Evolutionary conservation across 2,329 filamentous ascomycete genomes (phyloP), one percentile per base, ranked within the genome.

Genomic region (Botrytis tulipae): DNA sequence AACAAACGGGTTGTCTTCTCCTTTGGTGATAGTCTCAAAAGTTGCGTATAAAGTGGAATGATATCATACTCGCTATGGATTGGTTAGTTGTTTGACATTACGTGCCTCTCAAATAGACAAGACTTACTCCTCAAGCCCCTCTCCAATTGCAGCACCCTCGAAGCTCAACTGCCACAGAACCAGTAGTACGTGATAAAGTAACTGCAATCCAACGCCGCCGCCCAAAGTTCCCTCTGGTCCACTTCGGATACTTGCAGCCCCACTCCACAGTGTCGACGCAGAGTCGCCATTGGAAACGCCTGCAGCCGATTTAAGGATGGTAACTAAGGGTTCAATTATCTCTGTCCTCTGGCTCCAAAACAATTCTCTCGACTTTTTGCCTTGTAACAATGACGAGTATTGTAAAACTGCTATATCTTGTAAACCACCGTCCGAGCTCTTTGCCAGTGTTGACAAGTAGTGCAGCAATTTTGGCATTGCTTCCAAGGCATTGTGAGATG

Each of bases 111-210:
- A 35, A 29, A 42, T 46, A 18, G 44, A 44, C n/a, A 29, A 42
- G 62, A 83, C 91, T 79, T 87, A 96, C 93, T 94, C 90, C 83
- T 98, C 93, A 73, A 99, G 86, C 60, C 95, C 94, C 74, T 91
- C 88, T 54, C 89, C 89, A 79, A 91, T 86, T 2, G 86, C 83
- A 74, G 92, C 91, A 20, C 94, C 93, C 82, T 98, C 96, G 78
- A 99, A 99, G 81, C 94, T 97, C 78, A 99, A 86, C 85, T 98
- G 95, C 96, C 96, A 99, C 74, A 99, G 85, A 20, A 97, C 95
- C 69, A 99, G 87, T 35, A 99, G 87, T 25, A 98, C 93, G 80
- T 98, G 94, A 82, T 99, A 99, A 59, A 99, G 87, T 59, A 98
- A 88, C 82, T 99, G 96, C 59, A 99, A 85, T 3, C 94, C 94